Evolutionary conservation across 306 rosid genomes (phyloP).

Genomic region (Fragaria ananassa): DNA sequence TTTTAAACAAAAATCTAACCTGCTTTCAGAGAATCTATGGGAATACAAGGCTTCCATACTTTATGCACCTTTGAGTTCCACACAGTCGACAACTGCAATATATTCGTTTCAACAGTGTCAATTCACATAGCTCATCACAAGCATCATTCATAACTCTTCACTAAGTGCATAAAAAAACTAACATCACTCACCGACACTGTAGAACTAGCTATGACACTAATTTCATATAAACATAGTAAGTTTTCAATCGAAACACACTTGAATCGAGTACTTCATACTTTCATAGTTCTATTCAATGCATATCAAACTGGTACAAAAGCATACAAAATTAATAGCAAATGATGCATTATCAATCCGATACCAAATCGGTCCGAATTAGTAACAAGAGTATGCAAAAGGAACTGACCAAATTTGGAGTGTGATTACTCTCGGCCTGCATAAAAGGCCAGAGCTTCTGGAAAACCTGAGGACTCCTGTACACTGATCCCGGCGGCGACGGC

Average conservation of each 20-base stretch:
- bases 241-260: neutral
- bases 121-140: constrained; percentile 9
- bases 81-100: constrained; percentile 63
- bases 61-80: constrained; percentile 56
- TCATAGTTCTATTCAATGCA: neutral
- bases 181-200: neutral
- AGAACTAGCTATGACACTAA: neutral
- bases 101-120: constrained; percentile 22
- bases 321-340: neutral
- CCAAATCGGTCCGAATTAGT: neutral
- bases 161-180: neutral
- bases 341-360: neutral
- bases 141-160: neutral
- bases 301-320: neutral
- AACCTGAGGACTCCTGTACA: constrained; percentile 80
- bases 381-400: neutral
- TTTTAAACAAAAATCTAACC: constrained; percentile 41
- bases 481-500: constrained; percentile 66
- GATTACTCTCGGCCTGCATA: constrained; percentile 52
- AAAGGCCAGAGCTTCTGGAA: constrained; percentile 77
- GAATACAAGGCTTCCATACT: constrained; percentile 77
- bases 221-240: neutral
- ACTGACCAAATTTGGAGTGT: constrained; percentile 55
- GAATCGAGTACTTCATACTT: neutral
- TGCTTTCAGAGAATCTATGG: constrained; percentile 35